Evolutionary conservation across 1,284 basidiomycete genomes (phyloP), one percentile per base, ranked within the genome.

Genomic region (Cystobasidiaceae sp.): DNA sequence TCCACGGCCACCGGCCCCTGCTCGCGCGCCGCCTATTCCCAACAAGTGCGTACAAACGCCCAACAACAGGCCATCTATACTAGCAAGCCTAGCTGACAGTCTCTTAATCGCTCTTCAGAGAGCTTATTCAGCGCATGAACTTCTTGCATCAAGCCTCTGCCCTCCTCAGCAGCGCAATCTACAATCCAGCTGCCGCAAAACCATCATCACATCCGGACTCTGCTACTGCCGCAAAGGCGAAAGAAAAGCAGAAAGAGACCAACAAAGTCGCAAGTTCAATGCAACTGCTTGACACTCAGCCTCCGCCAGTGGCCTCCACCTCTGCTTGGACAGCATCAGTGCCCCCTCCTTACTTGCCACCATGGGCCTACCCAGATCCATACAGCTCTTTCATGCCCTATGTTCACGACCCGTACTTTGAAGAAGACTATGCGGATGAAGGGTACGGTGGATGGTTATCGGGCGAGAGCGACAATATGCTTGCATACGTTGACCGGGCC

Each of bases 121-220:
- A 90, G 72, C 83, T 87, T 39, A 81, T 89, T 32, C 89, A 90
- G 73, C 82, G 89, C 27, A 80, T 90, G 68, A 90, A 87, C 77
- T 91, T 88, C 74, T 81, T 90, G 30, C 89, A 88, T 73, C 89
- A 90, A 77, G 87, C 88, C 30, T 85, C 86, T 70, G 79, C 82
- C 4, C 84, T 86, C 69, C 77, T 90, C 39, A 34, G 54, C 17
- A 33, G 41, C 8, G 54, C 54, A 30, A 50, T 69, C n/a, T 28
- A 28, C 11, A 56, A 39, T 39, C n/a, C 37, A 11, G 37, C 11
- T 11, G 37, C n/a, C n/a, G n/a, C n/a, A n/a, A n/a, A n/a, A n/a
- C n/a, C n/a, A n/a, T n/a, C 54, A 19, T 28, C 45, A 17, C 45
- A 19, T 25, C 17, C 54, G 32, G 30, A 34, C 11, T 17, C 37